Evolutionary conservation across 164 flowering plant species (phyloP), one percentile per base, ranked within the genome.

Genomic region (Litsea cubeba): DNA sequence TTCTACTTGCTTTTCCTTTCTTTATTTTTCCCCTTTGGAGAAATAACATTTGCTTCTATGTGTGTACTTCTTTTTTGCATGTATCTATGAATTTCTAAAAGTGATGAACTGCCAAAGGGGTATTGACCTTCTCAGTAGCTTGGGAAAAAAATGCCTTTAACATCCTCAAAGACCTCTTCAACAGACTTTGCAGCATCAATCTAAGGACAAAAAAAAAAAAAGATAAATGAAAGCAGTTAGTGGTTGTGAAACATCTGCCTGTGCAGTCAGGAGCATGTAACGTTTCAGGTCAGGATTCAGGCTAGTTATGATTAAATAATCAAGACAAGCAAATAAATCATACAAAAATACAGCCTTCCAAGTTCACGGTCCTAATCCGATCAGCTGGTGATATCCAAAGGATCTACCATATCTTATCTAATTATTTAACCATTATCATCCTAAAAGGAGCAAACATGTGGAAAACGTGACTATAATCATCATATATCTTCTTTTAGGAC

Each of bases 171-270:
- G 70, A 90, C 94, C 78, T 89, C 94, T 69, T 72, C 89, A 72
- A 86, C 65, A 24, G 97, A 87, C 84, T 86, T 88, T 68, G 79
- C 87, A 75, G 97, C 96, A 84, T 88, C 88, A 81, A 93, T 86
- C 96, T 91, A 76, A 76, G n/a, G 5, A 8, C 1, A 40, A 7
- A 35, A 35, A 35, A 35, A 30, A 3, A 1, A 30, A 30, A 75
- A 2, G 15, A 65, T 23, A 2, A n/a, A 65, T 23, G 17, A 17
- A 18, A 68, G 78, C 60, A 17, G 60, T 54, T 20, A 54, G 17
- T 14, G n/a, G 60, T 54, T 18, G n/a, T 20, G 20, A 54, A 54
- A 54, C 17, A 20, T 54, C 17, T 14, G 60, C 60, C 12, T 54
- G n/a, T 54, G 60, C 60, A 54, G n/a, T 8, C 46, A 40, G 10